Percentiles rank a stretch among this genome's conserved stretches.
Conservation (phyloP, 768 basidiomycete species). For the Tulasnella sp. region DNA sequence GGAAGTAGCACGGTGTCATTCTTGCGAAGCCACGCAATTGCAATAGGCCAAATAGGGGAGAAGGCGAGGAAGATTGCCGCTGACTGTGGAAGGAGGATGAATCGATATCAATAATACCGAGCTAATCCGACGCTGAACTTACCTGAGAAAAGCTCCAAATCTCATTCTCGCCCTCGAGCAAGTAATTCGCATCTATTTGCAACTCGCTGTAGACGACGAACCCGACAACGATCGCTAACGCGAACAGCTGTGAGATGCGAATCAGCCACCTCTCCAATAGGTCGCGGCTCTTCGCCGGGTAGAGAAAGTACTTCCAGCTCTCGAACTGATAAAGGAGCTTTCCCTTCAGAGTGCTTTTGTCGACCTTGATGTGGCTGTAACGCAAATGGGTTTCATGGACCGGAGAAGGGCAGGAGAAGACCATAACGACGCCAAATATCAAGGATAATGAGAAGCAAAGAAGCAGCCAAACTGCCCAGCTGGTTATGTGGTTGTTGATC, state of each 20-base stretch:
- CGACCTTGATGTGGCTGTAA: not conserved
- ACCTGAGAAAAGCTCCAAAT: slow-evolving; percentile 22
- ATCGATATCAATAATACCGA: not conserved
- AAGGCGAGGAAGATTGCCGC: not conserved
- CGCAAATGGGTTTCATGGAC: not conserved
- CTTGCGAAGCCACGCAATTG: slow-evolving; percentile 13
- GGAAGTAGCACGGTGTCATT: not conserved
- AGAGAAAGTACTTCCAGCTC: not conserved
- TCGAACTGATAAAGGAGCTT: not conserved
- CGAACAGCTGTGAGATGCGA: not conserved
- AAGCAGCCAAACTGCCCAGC: slow-evolving; percentile 28
- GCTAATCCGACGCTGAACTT: not conserved
- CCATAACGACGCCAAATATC: slow-evolving; percentile 22
- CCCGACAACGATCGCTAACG: not conserved
- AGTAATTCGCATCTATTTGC: not conserved
- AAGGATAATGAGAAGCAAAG: slow-evolving; percentile 1
- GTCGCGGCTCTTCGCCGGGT: not conserved
- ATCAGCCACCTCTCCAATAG: slow-evolving; percentile 1
- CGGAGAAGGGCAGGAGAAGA: slow-evolving; percentile 9
- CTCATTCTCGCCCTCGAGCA: slow-evolving; percentile 8
- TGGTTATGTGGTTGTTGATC: slow-evolving; percentile 21
- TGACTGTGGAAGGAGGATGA: not conserved
- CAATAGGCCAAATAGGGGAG: slow-evolving; percentile 23
- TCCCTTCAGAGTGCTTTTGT: not conserved
- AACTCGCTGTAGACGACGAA: slow-evolving; percentile 11